phyloP scores from a whole-genome alignment of 2,329 filamentous ascomycete genomes.

The Colletotrichum tanaceti region DNA sequence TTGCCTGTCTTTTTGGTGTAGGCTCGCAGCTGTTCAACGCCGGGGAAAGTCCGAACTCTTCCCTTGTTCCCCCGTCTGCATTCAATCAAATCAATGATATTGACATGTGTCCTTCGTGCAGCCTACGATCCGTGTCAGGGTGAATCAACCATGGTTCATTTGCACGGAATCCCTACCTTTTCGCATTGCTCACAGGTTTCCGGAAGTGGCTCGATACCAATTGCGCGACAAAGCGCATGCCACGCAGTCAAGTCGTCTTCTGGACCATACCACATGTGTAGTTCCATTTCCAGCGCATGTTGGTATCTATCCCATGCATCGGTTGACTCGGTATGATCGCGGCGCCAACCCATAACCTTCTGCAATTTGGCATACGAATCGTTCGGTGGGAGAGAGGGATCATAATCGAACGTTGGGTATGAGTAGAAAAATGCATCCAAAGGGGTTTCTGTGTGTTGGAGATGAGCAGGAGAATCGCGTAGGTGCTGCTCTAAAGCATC shows the following conservation, averaged over 20 bases:
- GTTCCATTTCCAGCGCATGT: not conserved
- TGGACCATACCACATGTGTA: not conserved
- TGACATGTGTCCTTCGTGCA: not conserved
- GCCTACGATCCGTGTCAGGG: not conserved
- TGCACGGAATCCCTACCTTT: not conserved
- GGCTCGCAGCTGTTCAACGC: not conserved
- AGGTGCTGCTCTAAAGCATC: not conserved
- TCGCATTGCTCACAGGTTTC: not conserved
- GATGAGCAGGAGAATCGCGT: constrained; percentile 6
- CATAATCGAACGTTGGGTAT: not conserved
- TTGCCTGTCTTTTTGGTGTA: not conserved
- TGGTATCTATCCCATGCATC: not conserved
- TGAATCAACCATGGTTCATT: not conserved
- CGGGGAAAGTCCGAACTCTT: not conserved
- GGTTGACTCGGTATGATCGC: fast-evolving
- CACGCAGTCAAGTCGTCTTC: constrained; percentile 4
- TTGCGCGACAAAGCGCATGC: constrained; percentile 3
- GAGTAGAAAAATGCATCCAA: not conserved
- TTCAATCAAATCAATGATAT: not conserved
- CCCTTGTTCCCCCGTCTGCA: not conserved
- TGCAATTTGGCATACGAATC: not conserved
- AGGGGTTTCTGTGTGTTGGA: not conserved
- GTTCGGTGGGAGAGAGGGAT: not conserved
- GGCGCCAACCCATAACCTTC: not conserved
- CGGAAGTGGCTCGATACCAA: constrained; percentile 1